These are phyloP conservation scores for Pharnaceum exiguum DNA, from an alignment of 148 eudicot genomes.

Conservation along the genomic window DNA sequence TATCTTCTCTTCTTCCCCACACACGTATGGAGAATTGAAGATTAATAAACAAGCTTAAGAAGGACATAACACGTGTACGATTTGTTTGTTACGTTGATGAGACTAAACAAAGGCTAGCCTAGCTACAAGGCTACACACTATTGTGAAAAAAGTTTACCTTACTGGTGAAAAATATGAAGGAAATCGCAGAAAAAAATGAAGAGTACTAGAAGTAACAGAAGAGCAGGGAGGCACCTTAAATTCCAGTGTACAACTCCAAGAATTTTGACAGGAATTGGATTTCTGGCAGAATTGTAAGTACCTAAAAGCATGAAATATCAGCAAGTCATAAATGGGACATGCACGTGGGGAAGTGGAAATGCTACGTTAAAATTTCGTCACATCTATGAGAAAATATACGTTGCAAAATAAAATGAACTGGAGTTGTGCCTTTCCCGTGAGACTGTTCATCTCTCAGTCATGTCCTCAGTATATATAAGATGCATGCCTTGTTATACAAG, in stretches of 20 bases:
- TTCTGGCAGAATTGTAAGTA: not conserved
- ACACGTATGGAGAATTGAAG: too few species aligned
- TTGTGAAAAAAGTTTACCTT: constrained; percentile 4
- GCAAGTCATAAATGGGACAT: not conserved
- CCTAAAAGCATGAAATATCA: not conserved
- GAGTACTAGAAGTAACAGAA: not conserved
- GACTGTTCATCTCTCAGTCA: not conserved
- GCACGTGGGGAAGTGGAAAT: constrained; percentile 2
- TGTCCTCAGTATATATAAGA: too few species aligned
- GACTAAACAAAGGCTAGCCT: constrained; percentile 1
- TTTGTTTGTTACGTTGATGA: constrained; percentile 16
- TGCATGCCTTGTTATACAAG: constrained; percentile 8
- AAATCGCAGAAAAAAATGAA: not conserved
- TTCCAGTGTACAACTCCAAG: constrained; percentile 5
- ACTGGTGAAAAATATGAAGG: constrained; percentile 1
- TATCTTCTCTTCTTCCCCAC: not conserved
- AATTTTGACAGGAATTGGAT: constrained; percentile 5
- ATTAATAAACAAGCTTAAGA: not conserved
- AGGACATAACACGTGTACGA: not conserved
- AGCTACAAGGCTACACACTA: not conserved
- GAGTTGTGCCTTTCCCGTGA: not conserved
- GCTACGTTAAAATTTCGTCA: not conserved
- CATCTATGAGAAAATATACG: not conserved
- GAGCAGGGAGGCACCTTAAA: constrained; percentile 10
- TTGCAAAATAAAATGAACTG: constrained; percentile 1